Evolutionary conservation across 208 protist species (phyloP).

Genomic region (Leishmania aethiopica): DNA sequence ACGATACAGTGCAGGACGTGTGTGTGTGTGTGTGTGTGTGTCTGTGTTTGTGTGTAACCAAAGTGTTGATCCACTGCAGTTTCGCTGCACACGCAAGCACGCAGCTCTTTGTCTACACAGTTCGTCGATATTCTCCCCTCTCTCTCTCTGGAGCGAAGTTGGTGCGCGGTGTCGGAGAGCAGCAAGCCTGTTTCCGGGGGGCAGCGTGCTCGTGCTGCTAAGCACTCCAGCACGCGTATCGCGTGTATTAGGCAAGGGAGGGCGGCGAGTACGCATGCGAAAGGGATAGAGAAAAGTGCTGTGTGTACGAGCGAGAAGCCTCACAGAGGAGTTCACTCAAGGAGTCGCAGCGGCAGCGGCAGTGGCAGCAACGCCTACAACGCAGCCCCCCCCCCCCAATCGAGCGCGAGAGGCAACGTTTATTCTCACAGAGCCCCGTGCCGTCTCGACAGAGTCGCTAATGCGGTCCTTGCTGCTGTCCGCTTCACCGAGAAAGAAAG

Average conservation of each 20-base stretch:
- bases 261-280: neutral
- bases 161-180: neutral
- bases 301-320: neutral
- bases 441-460: neutral
- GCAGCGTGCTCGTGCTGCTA: neutral
- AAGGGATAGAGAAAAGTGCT: neutral
- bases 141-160: neutral
- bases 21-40: neutral
- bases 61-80: neutral
- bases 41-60: neutral
- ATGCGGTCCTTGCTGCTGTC: neutral
- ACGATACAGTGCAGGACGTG: neutral
- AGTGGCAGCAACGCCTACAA: neutral
- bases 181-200: neutral
- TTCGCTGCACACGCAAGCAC: neutral
- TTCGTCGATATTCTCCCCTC: neutral
- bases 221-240: too few relatives aligned
- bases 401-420: neutral
- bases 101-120: neutral
- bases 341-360: neutral
- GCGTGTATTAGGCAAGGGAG: neutral
- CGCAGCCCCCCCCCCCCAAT: neutral
- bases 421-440: neutral
- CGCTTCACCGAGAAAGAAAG: neutral
- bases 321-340: too few relatives aligned